Evolutionary conservation across 169 alveolate species (phyloP), one percentile per base, ranked within the genome.

Genomic region (Eimeria tenella): DNA sequence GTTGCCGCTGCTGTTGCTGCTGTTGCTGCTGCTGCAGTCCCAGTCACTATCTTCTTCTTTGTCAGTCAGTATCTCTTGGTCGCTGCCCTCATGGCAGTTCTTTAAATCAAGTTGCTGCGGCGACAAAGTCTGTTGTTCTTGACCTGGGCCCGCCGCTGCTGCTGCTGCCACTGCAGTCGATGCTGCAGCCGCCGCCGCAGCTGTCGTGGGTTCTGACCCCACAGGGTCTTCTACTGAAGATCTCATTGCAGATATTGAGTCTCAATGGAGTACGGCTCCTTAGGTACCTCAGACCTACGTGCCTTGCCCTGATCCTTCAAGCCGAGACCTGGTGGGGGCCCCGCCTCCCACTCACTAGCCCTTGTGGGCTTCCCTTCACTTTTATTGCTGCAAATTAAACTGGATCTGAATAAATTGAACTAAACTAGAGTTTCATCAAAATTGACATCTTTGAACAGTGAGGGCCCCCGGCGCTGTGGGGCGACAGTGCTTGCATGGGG

Each of bases 1-100:
- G 79, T 31, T 68, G 79, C 79, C 13, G 50, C 79, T 68, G 52
- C 79, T 68, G 79, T 31, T 17, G 50, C 79, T 68, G 52, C 79
- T 17, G 31, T 31, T 68, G 79, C 21, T 19, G 79, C 31, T 23
- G 79, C 6, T n/a, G 79, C 79, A 68, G 79, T 68, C 79, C 49
- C 52, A 17, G 79, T 68, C 79, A 68, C 79, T 68, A 31, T 23
- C 49, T 17, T 23, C 79, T 68, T 5, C 31, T 23, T 68, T 5
- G 10, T 68, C 50, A 23, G 31, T 9, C 79, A 19, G 50, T 31
- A 19, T 21, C 79, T 68, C 50, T 11, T 23, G 79, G 10, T 68
- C 19, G 5, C 31, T 17, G 50, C 52, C 79, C 11, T 3, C 79
- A 17, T 68, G 79, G 15, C 79, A 68, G 4, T 68, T 68, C 21